A percentile compares a stretch with the other conserved stretches of the same genome.
These are phyloP conservation scores for Diddensiella caesifluorescens DNA, from an alignment of 805 yeast species.

Conservation along the genomic window DNA sequence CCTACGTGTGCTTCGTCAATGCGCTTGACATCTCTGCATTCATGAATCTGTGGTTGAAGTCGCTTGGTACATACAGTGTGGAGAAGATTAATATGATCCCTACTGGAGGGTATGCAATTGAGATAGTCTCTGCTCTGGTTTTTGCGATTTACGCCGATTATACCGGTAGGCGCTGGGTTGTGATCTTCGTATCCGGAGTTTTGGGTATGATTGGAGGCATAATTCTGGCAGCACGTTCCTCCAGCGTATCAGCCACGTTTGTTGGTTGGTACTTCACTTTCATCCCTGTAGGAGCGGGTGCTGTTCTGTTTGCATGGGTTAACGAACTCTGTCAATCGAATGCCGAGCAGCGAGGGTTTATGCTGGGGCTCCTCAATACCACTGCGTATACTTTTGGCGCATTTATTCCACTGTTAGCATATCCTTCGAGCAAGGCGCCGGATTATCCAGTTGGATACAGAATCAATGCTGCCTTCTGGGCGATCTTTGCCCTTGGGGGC, in stretches of 20 bases:
- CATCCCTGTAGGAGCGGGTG: constrained; percentile 10
- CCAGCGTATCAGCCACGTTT: constrained; percentile 2
- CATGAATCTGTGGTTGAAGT: constrained; percentile 52
- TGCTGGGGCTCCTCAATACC: constrained; percentile 6
- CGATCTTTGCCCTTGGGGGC: constrained; percentile 1
- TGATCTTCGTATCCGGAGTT: constrained; percentile 3
- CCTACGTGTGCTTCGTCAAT: constrained; percentile 9
- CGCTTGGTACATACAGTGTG: constrained; percentile 31
- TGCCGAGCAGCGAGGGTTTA: constrained; percentile 9
- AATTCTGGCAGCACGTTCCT: constrained; percentile 5
- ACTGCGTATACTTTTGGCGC: constrained; percentile 9
- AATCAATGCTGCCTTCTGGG: constrained; percentile 8
- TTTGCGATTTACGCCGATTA: constrained; percentile 10
- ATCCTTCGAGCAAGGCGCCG: constrained; percentile 12
- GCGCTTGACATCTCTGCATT: constrained; percentile 8
- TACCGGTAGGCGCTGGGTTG: constrained; percentile 11
- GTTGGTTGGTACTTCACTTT: constrained; percentile 11
- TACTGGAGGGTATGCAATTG: constrained; percentile 12
- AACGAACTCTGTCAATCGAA: constrained; percentile 6
- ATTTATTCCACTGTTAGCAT: constrained; percentile 7
- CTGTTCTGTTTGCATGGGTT: constrained; percentile 13
- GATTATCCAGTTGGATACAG: constrained; percentile 11
- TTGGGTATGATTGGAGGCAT: constrained; percentile 11
- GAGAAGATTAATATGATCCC: constrained; percentile 13
- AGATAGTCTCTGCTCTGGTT: constrained; percentile 11